Conservation (phyloP, 2,329 filamentous ascomycete species). For the Didymella exigua region DNA sequence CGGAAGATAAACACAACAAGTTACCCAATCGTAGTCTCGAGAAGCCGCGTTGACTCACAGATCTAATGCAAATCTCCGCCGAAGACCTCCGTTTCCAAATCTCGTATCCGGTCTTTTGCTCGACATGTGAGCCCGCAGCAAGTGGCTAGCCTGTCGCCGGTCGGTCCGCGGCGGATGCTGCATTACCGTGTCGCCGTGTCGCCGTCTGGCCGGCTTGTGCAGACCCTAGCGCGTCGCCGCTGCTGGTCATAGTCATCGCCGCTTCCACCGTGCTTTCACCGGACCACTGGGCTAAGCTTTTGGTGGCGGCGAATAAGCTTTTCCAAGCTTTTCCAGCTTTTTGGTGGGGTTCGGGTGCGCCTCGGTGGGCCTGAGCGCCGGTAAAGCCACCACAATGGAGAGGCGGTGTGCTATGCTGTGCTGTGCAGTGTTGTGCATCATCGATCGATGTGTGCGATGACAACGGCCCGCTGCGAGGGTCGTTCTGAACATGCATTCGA, state of each 20-base stretch:
- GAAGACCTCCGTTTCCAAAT: too few relatives aligned
- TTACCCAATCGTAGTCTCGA: too few relatives aligned
- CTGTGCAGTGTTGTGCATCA: background rate
- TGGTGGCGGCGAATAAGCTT: background rate
- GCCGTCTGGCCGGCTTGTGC: too few relatives aligned
- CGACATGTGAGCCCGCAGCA: too few relatives aligned
- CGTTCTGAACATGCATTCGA: background rate
- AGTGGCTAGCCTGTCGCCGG: too few relatives aligned
- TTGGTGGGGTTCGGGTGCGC: background rate
- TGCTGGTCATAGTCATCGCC: background rate
- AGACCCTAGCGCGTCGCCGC: too few relatives aligned
- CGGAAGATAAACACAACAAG: too few relatives aligned
- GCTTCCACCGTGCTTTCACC: background rate
- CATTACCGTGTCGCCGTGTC: background rate
- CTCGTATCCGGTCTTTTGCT: too few relatives aligned
- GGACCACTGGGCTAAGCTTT: background rate
- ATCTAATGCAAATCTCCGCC: too few relatives aligned
- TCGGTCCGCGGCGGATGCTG: background rate
- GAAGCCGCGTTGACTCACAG: too few relatives aligned
- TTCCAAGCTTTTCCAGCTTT: constrained; percentile 1
- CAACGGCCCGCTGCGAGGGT: background rate
- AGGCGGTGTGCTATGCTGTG: background rate
- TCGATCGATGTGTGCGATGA: background rate
- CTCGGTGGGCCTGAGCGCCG: background rate
- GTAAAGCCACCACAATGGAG: background rate